Base-by-base conservation (phyloP, 495 filamentous ascomycete species). In the Aspergillus cristatus region DNA sequence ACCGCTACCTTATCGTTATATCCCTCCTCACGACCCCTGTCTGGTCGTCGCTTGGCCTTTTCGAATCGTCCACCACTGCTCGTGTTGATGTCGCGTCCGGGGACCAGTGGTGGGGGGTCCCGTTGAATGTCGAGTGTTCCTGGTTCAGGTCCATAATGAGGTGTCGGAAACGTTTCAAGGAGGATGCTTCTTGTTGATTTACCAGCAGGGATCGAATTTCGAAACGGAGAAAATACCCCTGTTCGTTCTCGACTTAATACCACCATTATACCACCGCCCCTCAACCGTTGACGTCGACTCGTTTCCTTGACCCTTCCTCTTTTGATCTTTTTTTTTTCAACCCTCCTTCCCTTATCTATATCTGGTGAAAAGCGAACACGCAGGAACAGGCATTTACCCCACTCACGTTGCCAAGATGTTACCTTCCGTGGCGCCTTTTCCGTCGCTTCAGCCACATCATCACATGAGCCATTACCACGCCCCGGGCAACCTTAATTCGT, bases 141-240 rank as follows among this genome's bases (percentile, higher is more conserved):
- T 24, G 53, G 48, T 38, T 51, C 42, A 50, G 43, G 50, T 47
- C 49, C 63, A 70, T 62, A 55, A 70, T 70, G 65, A 58, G 62
- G 65, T 67, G 62, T 65, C 62, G 64, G 54, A 70, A 68, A 65
- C 63, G 64, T 22, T 63, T 60, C 50, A 68, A 67, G 55, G 54
- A 63, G 49, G 53, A 65, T 65, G 62, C 57, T 61, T 57, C 56
- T 58, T 57, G 57, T 58, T 65, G 57, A 70, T 47, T 56, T 33
- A 37, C 38, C 46, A 50, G 42, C 44, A 32, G 13, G 47, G 44
- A 53, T 37, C 47, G 41, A 54, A 45, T 39, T 45, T 53, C 28
- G 18, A 8, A n/a, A n/a, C n/a, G n/a, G n/a, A 24, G 8, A 8
- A 24, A 24, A 24, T 4, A 24, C 4, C 20, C 20, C 8, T 24